Conservation (phyloP, 1,284 basidiomycete genomes). For the Tetrapyrgos nigripes region DNA sequence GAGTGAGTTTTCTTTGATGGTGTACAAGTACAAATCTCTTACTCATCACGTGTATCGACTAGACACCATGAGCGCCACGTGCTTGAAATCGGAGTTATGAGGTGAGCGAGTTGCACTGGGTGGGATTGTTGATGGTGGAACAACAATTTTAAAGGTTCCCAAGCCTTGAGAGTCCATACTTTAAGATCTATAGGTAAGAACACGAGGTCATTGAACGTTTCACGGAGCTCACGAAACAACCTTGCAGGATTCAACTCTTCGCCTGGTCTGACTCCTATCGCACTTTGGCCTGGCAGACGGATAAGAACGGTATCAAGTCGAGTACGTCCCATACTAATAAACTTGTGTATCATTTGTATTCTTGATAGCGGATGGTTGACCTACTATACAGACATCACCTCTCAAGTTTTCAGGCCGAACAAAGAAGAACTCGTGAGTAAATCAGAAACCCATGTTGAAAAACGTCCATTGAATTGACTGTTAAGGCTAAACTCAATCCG, state of each 20-base stretch:
- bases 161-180: not conserved
- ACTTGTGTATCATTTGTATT: no score
- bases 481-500: not conserved
- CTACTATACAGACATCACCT: not conserved
- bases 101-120: constrained; percentile 3
- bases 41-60: constrained; percentile 2
- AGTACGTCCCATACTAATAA: not conserved
- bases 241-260: constrained; percentile 1
- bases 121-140: not conserved
- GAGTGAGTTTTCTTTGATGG: constrained; percentile 3
- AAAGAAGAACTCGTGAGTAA: not conserved
- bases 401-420: not conserved
- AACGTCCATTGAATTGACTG: not conserved
- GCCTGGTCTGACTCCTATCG: constrained; percentile 4
- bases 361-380: not conserved
- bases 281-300: not conserved
- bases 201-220: not conserved
- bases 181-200: constrained; percentile 7
- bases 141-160: not conserved
- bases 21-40: not conserved
- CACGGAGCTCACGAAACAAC: not conserved
- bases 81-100: constrained; percentile 3
- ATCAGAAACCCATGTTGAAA: not conserved
- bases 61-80: constrained; percentile 1
- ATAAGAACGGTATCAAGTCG: constrained; percentile 6